Evolutionary conservation across 495 filamentous ascomycete species (phyloP).

Genomic region (Staphylotrichum tortipilum): DNA sequence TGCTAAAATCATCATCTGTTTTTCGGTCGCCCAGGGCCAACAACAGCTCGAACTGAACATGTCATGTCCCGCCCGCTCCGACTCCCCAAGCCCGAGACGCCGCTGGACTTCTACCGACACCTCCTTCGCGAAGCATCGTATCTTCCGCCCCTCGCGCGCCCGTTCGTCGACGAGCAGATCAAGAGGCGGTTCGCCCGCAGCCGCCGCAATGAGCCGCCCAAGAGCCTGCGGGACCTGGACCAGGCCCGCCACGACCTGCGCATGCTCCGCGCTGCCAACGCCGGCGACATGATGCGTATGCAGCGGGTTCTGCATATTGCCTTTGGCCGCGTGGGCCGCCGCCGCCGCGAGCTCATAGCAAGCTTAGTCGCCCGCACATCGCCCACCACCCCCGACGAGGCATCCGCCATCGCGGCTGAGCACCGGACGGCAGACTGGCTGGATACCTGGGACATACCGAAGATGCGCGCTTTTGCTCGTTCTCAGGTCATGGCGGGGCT

Average conservation of each 20-base stretch:
- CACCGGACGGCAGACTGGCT: slow-evolving; percentile 29
- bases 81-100: slow-evolving; percentile 28
- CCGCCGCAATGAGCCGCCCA: slow-evolving; percentile 1
- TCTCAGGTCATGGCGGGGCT: slow-evolving; percentile 11
- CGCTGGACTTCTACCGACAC: slow-evolving; percentile 60
- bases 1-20: no score
- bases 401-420: background rate
- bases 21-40: no score
- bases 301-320: slow-evolving; percentile 54
- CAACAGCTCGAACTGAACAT: no score
- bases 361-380: slow-evolving; percentile 36
- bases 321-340: slow-evolving; percentile 67
- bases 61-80: slow-evolving; percentile 23
- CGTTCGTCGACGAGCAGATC: slow-evolving; percentile 50
- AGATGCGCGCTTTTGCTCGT: slow-evolving; percentile 24
- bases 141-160: slow-evolving; percentile 60
- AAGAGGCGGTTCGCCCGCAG: slow-evolving; percentile 45
- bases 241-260: slow-evolving; percentile 30
- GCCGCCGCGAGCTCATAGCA: slow-evolving; percentile 53
- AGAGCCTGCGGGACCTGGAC: slow-evolving; percentile 11
- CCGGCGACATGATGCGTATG: slow-evolving; percentile 53
- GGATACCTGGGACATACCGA: slow-evolving; percentile 34
- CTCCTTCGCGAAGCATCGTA: slow-evolving; percentile 80
- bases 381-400: slow-evolving; percentile 25
- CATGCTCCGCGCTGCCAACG: slow-evolving; percentile 36